phyloP scores from a whole-genome alignment of 495 filamentous ascomycete species.

The Lasiosphaeriaceae sp. region DNA sequence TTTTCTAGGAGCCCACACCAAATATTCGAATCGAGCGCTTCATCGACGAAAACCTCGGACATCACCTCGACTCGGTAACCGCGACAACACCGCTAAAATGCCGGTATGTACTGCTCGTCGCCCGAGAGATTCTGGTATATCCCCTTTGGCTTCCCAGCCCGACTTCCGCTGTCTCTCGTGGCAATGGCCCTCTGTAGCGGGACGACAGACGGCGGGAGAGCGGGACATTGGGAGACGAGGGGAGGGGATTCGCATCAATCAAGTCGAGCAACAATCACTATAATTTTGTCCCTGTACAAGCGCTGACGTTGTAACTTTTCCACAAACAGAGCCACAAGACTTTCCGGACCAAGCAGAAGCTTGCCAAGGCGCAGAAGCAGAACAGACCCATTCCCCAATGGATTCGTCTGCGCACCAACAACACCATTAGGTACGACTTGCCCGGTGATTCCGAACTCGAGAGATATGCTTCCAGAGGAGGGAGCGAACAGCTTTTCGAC shows the following conservation, averaged over 20 bases:
- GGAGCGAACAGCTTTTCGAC: too few relatives aligned
- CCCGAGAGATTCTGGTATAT: background rate
- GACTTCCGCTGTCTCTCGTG: too few relatives aligned
- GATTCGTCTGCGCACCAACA: constrained; percentile 96
- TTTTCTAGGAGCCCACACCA: constrained; percentile 37
- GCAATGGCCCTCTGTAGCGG: too few relatives aligned
- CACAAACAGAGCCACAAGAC: constrained; percentile 85
- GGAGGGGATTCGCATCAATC: background rate
- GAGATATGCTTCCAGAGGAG: too few relatives aligned
- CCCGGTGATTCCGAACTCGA: background rate
- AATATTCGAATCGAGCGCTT: constrained; percentile 36
- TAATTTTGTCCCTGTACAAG: background rate
- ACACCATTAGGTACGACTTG: constrained; percentile 87
- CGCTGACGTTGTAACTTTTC: constrained; percentile 11
- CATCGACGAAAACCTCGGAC: constrained; percentile 28
- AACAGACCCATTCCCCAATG: constrained; percentile 99
- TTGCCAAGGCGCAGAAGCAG: constrained; percentile 99
- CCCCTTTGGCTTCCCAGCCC: too few relatives aligned
- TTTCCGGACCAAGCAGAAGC: constrained; percentile 99
- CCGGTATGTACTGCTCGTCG: constrained; percentile 57
- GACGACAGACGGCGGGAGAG: background rate
- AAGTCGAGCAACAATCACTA: background rate
- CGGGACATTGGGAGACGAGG: background rate
- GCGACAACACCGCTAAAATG: constrained; percentile 67
- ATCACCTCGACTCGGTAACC: constrained; percentile 39